A percentile compares a stretch with the other conserved stretches of the same genome.
phyloP scores from a whole-genome alignment of 768 basidiomycete species.

The Suillus cothurnatus region DNA sequence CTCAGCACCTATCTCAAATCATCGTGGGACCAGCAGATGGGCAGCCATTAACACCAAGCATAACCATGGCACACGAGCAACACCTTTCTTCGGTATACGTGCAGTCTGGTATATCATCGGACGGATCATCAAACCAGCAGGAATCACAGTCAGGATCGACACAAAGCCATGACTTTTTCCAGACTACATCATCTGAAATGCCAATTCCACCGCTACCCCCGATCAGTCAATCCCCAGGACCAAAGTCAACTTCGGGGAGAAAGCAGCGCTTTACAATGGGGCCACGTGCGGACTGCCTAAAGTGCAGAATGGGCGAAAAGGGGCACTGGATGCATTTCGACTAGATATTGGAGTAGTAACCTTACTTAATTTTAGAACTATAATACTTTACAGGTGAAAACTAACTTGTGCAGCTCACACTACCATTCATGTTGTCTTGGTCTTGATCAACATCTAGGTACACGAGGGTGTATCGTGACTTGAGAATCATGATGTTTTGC shows the following conservation, averaged over 20 bases:
- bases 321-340: constrained; percentile 76
- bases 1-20: background rate
- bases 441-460: background rate
- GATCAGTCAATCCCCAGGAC: background rate
- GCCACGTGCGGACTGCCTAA: constrained; percentile 67
- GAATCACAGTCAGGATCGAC: background rate
- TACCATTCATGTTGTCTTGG: background rate
- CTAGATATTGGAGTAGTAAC: constrained; percentile 22
- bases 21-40: background rate
- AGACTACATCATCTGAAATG: background rate
- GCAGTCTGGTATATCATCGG: constrained; percentile 29
- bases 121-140: constrained; percentile 20
- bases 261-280: constrained; percentile 69
- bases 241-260: constrained; percentile 21
- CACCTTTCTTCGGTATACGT: constrained; percentile 32
- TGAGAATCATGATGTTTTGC: background rate
- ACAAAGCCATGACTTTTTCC: background rate
- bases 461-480: no score
- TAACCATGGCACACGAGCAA: background rate
- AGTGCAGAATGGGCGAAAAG: constrained; percentile 63
- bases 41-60: background rate
- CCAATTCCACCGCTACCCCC: background rate
- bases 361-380: background rate
- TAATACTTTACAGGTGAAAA: background rate
- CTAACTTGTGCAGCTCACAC: background rate